Evolutionary conservation across 2,329 filamentous ascomycete genomes (phyloP), one percentile per base, ranked within the genome.

Genomic region (Myrmaecium sp.): DNA sequence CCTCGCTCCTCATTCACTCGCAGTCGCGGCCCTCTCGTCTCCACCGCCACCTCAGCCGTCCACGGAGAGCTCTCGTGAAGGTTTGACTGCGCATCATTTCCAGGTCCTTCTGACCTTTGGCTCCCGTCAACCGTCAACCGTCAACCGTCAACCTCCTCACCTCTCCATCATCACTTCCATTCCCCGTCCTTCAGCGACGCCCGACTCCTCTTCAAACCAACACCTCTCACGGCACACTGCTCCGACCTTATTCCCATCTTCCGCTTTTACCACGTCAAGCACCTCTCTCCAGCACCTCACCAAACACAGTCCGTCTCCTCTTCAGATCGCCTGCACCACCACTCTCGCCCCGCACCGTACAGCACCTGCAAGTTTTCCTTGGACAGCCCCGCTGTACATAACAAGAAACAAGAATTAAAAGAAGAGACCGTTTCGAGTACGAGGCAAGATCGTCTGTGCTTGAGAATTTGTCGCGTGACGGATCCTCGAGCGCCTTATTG

Each of bases 301-400:
- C 52, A 25, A 25, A 17, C 26, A 27, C 34, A n/a, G n/a, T 24
- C 25, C 17, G 24, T 29, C 27, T 29, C 33, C 25, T 31, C 26
- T 27, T 25, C 31, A 30, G 31, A 35, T 26, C 24, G 23, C 21
- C 28, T 30, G 19, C 31, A 25, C 28, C 24, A 15, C 21, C 23
- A 8, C 13, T 29, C 21, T 31, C 18, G 13, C 14, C 14, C 26
- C 6, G 14, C 25, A 13, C 9, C 23, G 36, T 35, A 32, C 45
- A 62, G 54, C 78, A 84, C 76, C 78, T 82, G 75, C 80, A 79
- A 74, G 76, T 83, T 86, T 84, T 83, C 75, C 63, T 83, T 81
- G 60, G 66, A 43, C 75, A 78, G 74, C 70, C 67, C 68, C 62
- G 79, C 80, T 53, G 61, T 67, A 65, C 62, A 58, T 61, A 67